Conservation (phyloP, 352 stramenopile genomes). For the Phytophthora cactorum region DNA sequence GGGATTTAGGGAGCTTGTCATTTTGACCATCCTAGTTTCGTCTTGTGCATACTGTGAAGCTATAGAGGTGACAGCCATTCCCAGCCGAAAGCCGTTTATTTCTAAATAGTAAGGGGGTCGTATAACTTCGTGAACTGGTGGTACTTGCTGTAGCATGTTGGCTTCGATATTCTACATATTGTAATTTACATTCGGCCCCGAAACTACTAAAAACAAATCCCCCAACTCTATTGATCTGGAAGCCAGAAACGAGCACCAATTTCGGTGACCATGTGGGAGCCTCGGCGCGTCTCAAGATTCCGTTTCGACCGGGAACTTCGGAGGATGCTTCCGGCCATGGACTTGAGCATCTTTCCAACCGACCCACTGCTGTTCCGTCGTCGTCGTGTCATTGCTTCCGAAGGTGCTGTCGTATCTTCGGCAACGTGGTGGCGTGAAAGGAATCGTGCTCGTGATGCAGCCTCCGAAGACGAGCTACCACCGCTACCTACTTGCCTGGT, state of each 20-base stretch:
- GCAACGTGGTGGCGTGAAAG: slow-evolving; percentile 11
- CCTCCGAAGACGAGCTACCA: slow-evolving; percentile 49
- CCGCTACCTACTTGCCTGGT: slow-evolving; percentile 44
- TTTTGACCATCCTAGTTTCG: slow-evolving; percentile 4
- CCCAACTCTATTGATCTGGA: slow-evolving; percentile 13
- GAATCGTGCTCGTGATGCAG: slow-evolving; percentile 19
- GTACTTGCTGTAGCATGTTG: too few relatives aligned
- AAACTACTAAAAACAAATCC: neutral
- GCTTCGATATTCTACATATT: neutral
- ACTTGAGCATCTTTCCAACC: slow-evolving; percentile 68
- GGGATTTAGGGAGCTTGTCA: slow-evolving; percentile 7
- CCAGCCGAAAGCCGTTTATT: slow-evolving; percentile 25
- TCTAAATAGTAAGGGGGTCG: slow-evolving; percentile 32
- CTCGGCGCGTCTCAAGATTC: slow-evolving; percentile 41
- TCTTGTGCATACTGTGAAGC: slow-evolving; percentile 18
- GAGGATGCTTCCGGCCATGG: slow-evolving; percentile 58
- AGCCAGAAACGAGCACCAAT: slow-evolving; percentile 32
- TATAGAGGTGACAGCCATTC: slow-evolving; percentile 10
- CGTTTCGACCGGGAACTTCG: slow-evolving; percentile 38
- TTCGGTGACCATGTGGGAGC: slow-evolving; percentile 53
- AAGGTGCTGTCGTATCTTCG: slow-evolving; percentile 19
- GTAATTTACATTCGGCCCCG: neutral
- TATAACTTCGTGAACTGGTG: slow-evolving; percentile 7
- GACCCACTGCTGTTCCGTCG: slow-evolving; percentile 60
- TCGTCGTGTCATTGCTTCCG: slow-evolving; percentile 5